A percentile compares a stretch with the other conserved stretches of the same genome.
Conservation (phyloP, 768 basidiomycete species). For the Rhodosporidiobolus odoratus region DNA sequence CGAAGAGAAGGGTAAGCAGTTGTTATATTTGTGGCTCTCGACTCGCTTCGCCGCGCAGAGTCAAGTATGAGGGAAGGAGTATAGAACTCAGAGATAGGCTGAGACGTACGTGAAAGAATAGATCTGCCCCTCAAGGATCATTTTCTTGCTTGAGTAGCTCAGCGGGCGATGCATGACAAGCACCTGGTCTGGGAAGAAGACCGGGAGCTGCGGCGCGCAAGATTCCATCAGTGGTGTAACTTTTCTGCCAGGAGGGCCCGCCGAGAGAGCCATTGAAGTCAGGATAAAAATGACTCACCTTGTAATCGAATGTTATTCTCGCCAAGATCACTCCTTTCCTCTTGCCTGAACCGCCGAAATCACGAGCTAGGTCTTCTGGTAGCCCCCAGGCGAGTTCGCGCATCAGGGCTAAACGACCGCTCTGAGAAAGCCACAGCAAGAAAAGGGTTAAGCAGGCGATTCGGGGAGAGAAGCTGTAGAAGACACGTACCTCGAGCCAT, state of each 20-base stretch:
- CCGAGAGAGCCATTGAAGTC: background rate
- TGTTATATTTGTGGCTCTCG: too few species aligned
- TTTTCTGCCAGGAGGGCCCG: background rate
- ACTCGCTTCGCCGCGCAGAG: too few species aligned
- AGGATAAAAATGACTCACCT: background rate
- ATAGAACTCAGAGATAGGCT: background rate
- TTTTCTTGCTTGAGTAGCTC: slow-evolving; percentile 1
- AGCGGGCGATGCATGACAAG: slow-evolving; percentile 14
- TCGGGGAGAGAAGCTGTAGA: background rate
- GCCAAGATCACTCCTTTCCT: slow-evolving; percentile 29
- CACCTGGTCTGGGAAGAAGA: slow-evolving; percentile 23
- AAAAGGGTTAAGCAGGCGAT: background rate
- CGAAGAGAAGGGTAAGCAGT: background rate
- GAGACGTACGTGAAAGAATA: slow-evolving; percentile 14
- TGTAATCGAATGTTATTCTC: slow-evolving; percentile 17
- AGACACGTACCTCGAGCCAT: slow-evolving; percentile 21
- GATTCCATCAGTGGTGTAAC: background rate
- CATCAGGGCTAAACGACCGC: slow-evolving; percentile 18
- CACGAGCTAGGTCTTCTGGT: background rate
- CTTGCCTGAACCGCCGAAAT: slow-evolving; percentile 22
- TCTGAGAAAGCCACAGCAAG: background rate
- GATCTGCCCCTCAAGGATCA: slow-evolving; percentile 9
- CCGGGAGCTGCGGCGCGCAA: background rate
- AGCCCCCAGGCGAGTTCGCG: background rate
- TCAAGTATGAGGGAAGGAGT: too few species aligned